Evolutionary conservation across 495 filamentous ascomycete species (phyloP), one percentile per base, ranked within the genome.

Genomic region (Hypoxylon perforatum): DNA sequence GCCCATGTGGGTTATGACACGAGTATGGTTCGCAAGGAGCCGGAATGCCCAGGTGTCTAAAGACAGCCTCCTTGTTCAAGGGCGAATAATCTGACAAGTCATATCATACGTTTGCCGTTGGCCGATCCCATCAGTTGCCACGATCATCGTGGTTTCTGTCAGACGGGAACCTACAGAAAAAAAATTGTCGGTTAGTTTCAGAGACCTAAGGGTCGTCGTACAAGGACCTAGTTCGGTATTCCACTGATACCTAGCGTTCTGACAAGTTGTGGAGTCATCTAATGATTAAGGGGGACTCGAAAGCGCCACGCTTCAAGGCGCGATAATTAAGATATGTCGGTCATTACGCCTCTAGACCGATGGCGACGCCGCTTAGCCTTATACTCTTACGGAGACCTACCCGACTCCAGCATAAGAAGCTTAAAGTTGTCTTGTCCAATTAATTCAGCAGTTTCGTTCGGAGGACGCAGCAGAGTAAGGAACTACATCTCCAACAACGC

Each of bases 101-200:
- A 59, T 44, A 63, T 59, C 7, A 3, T 3, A 28, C 25, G 25
- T 28, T 28, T 22, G 48, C 42, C 21, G 42, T 59, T 18, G 48
- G 33, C 49, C 46, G 59, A 46, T 30, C 48, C 48, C 44, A 36
- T 55, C 48, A n/a, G 44, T 44, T 14, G 33, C n/a, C 28, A 30
- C 17, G 21, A 41, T 46, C 25, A 28, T 28, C 3, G 25, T 28
- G 45, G 49, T 23, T 33, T 23, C 41, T 45, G 17, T 19, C 14
- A 39, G 51, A 55, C 66, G 60, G 66, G 11, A 61, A 47, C 60
- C 30, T 52, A 53, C 66, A 48, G 61, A 21, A 15, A 45, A 19
- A 21, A 15, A 45, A 19, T 41, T 50, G 25, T 39, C 33, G 30
- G 38, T 38, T 38, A 21, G 18, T 58, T 17, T 56, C 30, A 48